phyloP scores from a whole-genome alignment of 208 protist genomes.

The Leishmania guyanensis region DNA sequence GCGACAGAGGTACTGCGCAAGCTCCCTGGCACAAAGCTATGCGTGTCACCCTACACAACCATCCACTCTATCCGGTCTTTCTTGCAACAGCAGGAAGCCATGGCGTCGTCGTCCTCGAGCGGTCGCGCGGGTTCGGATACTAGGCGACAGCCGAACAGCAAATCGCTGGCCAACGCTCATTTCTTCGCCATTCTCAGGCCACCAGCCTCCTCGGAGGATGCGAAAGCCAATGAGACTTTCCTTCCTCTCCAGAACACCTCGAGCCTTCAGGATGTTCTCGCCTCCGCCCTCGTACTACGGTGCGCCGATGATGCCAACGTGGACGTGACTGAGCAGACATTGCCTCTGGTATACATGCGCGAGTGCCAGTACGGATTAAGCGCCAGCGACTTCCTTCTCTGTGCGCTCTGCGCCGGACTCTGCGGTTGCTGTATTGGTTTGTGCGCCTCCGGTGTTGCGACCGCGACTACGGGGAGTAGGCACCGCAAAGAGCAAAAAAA shows the following conservation, averaged over 20 bases:
- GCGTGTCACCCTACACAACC: slow-evolving; percentile 23
- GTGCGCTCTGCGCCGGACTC: slow-evolving; percentile 15
- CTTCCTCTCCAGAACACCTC: slow-evolving; percentile 15
- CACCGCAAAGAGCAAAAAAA: neutral
- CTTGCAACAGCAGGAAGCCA: slow-evolving; percentile 19
- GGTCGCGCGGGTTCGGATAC: neutral
- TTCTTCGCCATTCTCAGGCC: slow-evolving; percentile 24
- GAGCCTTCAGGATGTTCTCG: slow-evolving; percentile 25
- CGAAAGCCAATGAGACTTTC: slow-evolving; percentile 1
- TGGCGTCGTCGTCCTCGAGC: neutral
- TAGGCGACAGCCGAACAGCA: neutral
- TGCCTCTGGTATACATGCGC: slow-evolving; percentile 23
- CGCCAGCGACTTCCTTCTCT: slow-evolving; percentile 13
- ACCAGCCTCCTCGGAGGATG: neutral
- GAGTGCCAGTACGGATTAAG: slow-evolving; percentile 21
- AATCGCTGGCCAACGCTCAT: slow-evolving; percentile 18
- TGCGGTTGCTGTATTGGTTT: slow-evolving; percentile 18
- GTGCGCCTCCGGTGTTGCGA: slow-evolving; percentile 12
- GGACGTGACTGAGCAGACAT: slow-evolving; percentile 3
- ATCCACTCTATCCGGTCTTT: slow-evolving; percentile 22
- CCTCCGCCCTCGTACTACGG: slow-evolving; percentile 4
- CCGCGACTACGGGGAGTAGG: neutral
- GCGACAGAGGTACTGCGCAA: slow-evolving; percentile 14
- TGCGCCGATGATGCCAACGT: neutral
- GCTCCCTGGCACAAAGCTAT: slow-evolving; percentile 19